phyloP scores from a whole-genome alignment of 371 early-diverging fungal genomes.

The Pancytospora philotis region DNA sequence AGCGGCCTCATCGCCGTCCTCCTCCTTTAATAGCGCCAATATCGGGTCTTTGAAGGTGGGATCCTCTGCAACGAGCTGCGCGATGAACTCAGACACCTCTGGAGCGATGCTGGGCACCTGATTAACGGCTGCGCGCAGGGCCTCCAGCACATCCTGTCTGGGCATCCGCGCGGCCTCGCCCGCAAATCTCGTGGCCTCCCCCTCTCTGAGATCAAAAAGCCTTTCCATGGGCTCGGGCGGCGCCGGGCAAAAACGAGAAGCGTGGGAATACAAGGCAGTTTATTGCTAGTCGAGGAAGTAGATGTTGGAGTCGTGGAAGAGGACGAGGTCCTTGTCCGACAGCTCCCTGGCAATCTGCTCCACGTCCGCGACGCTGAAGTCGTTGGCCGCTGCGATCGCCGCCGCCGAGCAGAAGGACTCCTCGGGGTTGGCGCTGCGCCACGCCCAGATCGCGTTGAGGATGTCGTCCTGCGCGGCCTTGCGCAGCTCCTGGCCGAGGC shows the following conservation, averaged over 20 bases:
- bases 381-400: neutral
- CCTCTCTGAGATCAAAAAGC: neutral
- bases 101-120: neutral
- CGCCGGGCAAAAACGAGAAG: too few relatives aligned
- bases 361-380: constrained; percentile 2
- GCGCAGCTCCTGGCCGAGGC: neutral
- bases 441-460: constrained; percentile 23
- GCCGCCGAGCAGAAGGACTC: neutral
- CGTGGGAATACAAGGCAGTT: too few relatives aligned
- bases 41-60: constrained; percentile 24
- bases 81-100: neutral
- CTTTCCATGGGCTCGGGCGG: too few relatives aligned
- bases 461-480: neutral
- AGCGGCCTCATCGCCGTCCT: neutral
- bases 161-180: neutral
- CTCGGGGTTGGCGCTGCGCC: constrained; percentile 7
- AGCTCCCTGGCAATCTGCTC: constrained; percentile 25
- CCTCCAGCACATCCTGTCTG: neutral
- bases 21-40: neutral
- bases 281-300: constrained; percentile 34
- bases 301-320: constrained; percentile 17
- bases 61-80: constrained; percentile 5
- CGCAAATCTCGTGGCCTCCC: neutral
- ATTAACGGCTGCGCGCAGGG: neutral
- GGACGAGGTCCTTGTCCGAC: constrained; percentile 12